Conservation (phyloP, 257 asterid species). For the Plantago major region DNA sequence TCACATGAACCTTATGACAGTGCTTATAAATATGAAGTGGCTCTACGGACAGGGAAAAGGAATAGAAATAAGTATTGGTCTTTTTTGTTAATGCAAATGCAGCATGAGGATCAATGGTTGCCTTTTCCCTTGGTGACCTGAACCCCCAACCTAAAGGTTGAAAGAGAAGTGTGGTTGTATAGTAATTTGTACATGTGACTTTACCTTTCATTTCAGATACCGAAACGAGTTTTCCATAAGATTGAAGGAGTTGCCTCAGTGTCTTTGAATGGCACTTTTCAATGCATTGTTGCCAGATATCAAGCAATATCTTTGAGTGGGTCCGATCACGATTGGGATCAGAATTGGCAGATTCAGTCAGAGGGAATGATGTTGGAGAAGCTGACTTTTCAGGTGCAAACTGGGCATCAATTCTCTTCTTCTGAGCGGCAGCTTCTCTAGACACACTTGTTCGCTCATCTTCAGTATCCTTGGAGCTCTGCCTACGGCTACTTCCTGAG, state of each 20-base stretch:
- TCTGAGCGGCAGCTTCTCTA: slow-evolving; percentile 41
- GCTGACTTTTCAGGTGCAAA: slow-evolving; percentile 34
- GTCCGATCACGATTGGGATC: slow-evolving; percentile 28
- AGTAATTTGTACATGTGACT: slow-evolving; percentile 1
- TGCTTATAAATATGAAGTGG: not conserved
- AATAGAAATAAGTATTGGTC: no score
- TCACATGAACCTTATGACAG: not conserved
- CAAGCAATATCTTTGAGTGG: slow-evolving; percentile 51
- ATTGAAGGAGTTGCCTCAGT: slow-evolving; percentile 71
- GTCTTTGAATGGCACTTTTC: slow-evolving; percentile 93
- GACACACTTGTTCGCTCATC: slow-evolving; percentile 51
- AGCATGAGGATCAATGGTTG: no score
- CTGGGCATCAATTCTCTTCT: slow-evolving; percentile 38
- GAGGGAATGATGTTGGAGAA: slow-evolving; percentile 36
- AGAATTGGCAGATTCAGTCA: slow-evolving; percentile 19
- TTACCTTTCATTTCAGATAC: slow-evolving; percentile 79
- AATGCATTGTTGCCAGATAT: slow-evolving; percentile 72
- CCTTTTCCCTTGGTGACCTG: no score
- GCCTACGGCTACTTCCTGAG: slow-evolving; percentile 73
- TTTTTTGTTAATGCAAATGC: no score
- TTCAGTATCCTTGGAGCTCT: slow-evolving; percentile 68
- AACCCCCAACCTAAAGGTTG: no score
- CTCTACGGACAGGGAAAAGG: not conserved
- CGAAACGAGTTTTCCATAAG: slow-evolving; percentile 73
- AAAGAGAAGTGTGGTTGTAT: not conserved